These are phyloP conservation scores for Suillus americanus DNA, from an alignment of 768 basidiomycete genomes.

Conservation along the genomic window DNA sequence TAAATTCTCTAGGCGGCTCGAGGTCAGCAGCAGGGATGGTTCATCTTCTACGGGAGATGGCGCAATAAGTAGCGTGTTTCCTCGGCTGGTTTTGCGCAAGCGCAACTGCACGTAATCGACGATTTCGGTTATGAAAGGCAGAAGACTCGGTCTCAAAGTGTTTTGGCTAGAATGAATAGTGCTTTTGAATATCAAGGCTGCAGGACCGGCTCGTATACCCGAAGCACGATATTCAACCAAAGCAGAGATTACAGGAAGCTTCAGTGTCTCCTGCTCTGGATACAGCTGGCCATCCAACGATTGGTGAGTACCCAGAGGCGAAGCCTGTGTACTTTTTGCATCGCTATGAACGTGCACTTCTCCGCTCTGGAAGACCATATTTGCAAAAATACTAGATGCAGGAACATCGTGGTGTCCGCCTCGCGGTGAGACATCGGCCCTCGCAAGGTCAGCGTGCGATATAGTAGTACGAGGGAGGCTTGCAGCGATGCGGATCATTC, in stretches of 20 bases:
- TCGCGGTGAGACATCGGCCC: constrained; percentile 17
- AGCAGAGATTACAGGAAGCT: constrained; percentile 74
- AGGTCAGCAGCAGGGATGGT: constrained; percentile 16
- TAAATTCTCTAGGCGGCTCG: constrained; percentile 15
- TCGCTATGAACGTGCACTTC: constrained; percentile 72
- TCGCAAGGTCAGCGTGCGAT: constrained; percentile 8
- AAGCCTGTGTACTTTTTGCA: constrained; percentile 39
- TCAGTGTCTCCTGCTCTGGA: constrained; percentile 57
- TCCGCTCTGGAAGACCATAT: constrained; percentile 82
- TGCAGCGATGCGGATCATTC: constrained; percentile 66
- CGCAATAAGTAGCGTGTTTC: constrained; percentile 15
- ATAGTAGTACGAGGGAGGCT: constrained; percentile 42
- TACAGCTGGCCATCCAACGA: constrained; percentile 22
- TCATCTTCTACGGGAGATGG: constrained; percentile 14
- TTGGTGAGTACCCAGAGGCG: constrained; percentile 38
- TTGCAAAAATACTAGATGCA: constrained; percentile 61
- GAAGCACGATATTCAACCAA: constrained; percentile 81
- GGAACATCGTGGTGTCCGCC: constrained; percentile 31
- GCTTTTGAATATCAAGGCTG: constrained; percentile 76
- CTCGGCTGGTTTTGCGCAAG: constrained; percentile 51
- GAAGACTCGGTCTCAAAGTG: constrained; percentile 72
- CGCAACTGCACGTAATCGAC: constrained; percentile 68
- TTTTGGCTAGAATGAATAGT: constrained; percentile 92
- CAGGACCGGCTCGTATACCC: constrained; percentile 46
- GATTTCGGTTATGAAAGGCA: constrained; percentile 84